Base-by-base conservation (phyloP, 352 stramenopile species). In the Saprolegnia diclina region DNA sequence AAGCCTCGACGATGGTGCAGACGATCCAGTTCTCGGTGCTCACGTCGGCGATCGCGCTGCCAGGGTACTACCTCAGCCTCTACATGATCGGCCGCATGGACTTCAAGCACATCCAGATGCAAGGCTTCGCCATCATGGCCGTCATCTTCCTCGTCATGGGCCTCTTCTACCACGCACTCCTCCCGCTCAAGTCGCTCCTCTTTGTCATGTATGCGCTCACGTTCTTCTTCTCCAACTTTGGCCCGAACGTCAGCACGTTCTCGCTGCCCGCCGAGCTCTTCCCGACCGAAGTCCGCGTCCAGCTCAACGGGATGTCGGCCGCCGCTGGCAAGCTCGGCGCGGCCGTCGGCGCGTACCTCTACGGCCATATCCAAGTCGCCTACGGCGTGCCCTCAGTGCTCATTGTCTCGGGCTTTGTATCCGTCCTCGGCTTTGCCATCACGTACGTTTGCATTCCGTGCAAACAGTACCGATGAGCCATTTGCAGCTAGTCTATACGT, bases 221-320 rank as follows among this genome's bases (percentile, higher is more conserved):
- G 10, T 94, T 94, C 61, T 93, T 94, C 77, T 95, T 95, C 67
- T 91, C 84, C 24, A 94, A 95, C 72, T 95, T 91, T 77, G 87
- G 87, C 14, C 87, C 87, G 0, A 95, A 95, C 62, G 84, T 91
- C 5, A 89, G 79, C 44, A 95, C 87, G n/a, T 95, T 93, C 73
- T 88, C 79, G 57, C 73, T 95, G 29, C 86, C 85, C 0, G 83
- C 87, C 0, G 85, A 95, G 74, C 84, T 90, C 46, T 95, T 94
- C 63, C 67, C 80, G 6, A 55, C 80, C 24, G 78, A 89, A 14
- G 79, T 87, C 22, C 85, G 85, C 19, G 83, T 89, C n/a, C 85
- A 90, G 65, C 77, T 90, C 55, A 90, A 92, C 45, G 87, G 87
- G n/a, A 74, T 95, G 42, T 81, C 84, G 5, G 85, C 87, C 2